Evolutionary conservation across 768 basidiomycete genomes (phyloP).

Genomic region (Fistulinella prunicolor): DNA sequence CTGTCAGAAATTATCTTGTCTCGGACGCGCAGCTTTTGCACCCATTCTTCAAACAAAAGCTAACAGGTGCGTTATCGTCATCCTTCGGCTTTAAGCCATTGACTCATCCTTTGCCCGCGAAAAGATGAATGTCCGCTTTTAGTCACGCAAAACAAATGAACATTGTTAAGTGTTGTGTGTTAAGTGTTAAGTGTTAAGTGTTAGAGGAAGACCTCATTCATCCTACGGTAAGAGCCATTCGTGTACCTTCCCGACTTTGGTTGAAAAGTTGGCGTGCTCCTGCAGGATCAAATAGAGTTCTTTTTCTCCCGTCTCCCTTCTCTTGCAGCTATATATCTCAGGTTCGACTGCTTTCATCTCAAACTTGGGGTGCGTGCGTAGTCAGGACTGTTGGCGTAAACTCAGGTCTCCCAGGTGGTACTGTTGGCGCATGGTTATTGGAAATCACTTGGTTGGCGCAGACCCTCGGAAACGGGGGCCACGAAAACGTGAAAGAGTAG

Average conservation of each 20-base stretch:
- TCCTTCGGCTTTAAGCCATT: not conserved
- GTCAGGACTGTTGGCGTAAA: constrained; percentile 19
- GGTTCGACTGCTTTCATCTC: constrained; percentile 23
- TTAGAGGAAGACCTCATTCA: constrained; percentile 61
- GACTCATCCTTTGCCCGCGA: not conserved
- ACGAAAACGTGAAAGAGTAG: too few species aligned
- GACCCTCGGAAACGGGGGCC: constrained; percentile 3
- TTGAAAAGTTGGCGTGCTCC: not conserved
- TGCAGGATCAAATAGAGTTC: constrained; percentile 22
- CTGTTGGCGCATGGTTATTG: constrained; percentile 18
- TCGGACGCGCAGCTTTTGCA: constrained; percentile 57
- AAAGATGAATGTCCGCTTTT: constrained; percentile 50
- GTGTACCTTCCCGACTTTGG: not conserved
- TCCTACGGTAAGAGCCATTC: constrained; percentile 38
- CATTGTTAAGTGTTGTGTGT: constrained; percentile 49
- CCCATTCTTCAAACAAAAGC: constrained; percentile 50
- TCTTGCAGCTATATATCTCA: constrained; percentile 8
- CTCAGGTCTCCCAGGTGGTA: constrained; percentile 20
- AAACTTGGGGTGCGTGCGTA: constrained; percentile 22
- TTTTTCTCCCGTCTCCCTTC: constrained; percentile 21
- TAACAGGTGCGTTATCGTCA: constrained; percentile 38
- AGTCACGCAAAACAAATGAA: constrained; percentile 41
- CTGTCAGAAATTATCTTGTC: constrained; percentile 50
- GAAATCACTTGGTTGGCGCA: constrained; percentile 17
- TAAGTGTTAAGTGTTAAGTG: too few species aligned